A percentile compares a stretch with the other conserved stretches of the same genome.
phyloP scores from a whole-genome alignment of 2,329 filamentous ascomycete genomes.

The Myriosclerotinia duriaeana region DNA sequence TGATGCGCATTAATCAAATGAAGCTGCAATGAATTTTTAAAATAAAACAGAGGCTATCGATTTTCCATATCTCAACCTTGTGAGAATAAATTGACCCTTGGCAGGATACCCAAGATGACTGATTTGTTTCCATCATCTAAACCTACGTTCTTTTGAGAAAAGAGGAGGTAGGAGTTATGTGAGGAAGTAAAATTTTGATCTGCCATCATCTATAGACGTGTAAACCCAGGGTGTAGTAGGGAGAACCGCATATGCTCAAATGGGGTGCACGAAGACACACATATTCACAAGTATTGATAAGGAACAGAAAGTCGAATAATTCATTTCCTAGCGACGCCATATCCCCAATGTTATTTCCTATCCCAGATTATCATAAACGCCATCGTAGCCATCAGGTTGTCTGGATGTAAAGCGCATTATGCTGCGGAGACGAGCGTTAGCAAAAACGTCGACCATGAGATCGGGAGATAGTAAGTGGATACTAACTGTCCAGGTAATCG shows the following conservation, averaged over 20 bases:
- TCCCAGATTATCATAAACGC: slow-evolving; percentile 2
- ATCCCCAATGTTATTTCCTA: not conserved
- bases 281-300: slow-evolving; percentile 5
- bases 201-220: slow-evolving; percentile 43
- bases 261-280: slow-evolving; percentile 30
- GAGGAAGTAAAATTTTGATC: slow-evolving; percentile 34
- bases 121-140: slow-evolving; percentile 32
- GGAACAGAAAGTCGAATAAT: slow-evolving; percentile 18
- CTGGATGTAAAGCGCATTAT: not conserved
- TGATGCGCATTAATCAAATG: not conserved
- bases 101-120: not conserved
- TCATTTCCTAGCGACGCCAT: slow-evolving; percentile 20
- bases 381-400: not conserved
- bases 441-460: not conserved
- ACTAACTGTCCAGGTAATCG: slow-evolving; percentile 66
- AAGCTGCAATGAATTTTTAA: not conserved
- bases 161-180: slow-evolving; percentile 33
- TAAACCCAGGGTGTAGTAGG: slow-evolving; percentile 37
- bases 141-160: slow-evolving; percentile 29
- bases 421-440: slow-evolving; percentile 10
- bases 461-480: not conserved
- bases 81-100: not conserved
- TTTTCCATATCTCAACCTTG: not conserved
- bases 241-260: slow-evolving; percentile 43
- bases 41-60: not conserved